Evolutionary conservation across 371 early-diverging fungal genomes (phyloP).

Genomic region (Fennellomyces sp.): DNA sequence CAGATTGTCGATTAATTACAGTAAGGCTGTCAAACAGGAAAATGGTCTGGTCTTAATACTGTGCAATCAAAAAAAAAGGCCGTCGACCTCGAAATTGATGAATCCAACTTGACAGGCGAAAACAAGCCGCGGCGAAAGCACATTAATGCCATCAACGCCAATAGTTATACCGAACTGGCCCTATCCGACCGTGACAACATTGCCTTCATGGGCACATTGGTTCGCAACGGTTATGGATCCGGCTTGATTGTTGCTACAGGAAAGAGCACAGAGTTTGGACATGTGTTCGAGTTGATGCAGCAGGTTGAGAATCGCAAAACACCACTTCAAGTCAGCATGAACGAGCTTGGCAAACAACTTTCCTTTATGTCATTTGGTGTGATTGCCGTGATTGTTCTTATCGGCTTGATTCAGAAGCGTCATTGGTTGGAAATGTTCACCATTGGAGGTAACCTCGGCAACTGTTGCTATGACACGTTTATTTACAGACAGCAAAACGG

Average conservation of each 20-base stretch:
- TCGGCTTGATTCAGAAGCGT: constrained; percentile 89
- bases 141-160: constrained; percentile 53
- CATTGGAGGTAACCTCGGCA: constrained; percentile 81
- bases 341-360: constrained; percentile 84
- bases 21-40: constrained; percentile 42
- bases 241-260: constrained; percentile 89
- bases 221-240: constrained; percentile 77
- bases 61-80: constrained; percentile 38
- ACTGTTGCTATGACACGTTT: no score
- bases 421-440: constrained; percentile 96
- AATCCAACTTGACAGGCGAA: constrained; percentile 91
- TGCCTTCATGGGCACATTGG: constrained; percentile 89
- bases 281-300: constrained; percentile 84
- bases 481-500: not conserved
- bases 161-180: constrained; percentile 54
- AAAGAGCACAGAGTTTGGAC: constrained; percentile 86
- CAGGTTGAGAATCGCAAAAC: constrained; percentile 84
- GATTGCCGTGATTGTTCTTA: constrained; percentile 86
- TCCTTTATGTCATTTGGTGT: constrained; percentile 85
- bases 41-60: not conserved
- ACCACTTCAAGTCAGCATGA: constrained; percentile 88
- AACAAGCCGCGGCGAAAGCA: constrained; percentile 77
- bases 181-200: constrained; percentile 83
- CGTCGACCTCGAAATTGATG: constrained; percentile 82
- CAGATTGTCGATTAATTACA: constrained; percentile 75